Evolutionary conservation across 2,329 filamentous ascomycete genomes (phyloP).

Genomic region (Trichoderma sp.): DNA sequence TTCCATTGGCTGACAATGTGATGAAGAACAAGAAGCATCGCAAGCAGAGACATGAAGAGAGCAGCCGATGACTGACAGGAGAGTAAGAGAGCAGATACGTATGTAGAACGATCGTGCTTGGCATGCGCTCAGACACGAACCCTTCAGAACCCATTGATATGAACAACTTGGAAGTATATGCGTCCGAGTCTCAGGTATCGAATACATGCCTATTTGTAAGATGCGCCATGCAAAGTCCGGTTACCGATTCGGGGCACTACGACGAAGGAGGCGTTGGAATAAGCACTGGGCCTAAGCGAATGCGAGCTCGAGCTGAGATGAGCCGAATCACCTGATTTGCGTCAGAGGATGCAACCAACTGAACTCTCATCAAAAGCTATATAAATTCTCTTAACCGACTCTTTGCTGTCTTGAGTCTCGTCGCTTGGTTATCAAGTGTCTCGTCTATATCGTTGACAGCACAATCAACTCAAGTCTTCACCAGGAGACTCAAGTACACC

Average conservation of each 20-base stretch:
- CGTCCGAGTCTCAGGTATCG: background rate
- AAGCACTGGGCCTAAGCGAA: constrained; percentile 9
- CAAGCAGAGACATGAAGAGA: background rate
- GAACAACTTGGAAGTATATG: no score
- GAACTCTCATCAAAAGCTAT: background rate
- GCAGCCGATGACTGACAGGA: background rate
- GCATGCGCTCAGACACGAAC: background rate
- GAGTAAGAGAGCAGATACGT: no score
- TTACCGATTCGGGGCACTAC: background rate
- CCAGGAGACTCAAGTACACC: no score
- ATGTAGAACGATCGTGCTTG: background rate
- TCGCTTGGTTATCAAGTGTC: no score
- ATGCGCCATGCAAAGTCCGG: background rate
- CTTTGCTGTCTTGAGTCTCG: background rate
- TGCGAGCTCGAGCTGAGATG: background rate
- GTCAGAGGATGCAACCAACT: constrained; percentile 2
- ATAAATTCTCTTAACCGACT: constrained; percentile 13
- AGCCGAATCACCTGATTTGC: constrained; percentile 21
- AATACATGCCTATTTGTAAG: background rate
- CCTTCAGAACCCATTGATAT: background rate
- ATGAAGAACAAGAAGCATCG: background rate
- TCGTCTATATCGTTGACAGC: no score
- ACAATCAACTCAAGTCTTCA: no score
- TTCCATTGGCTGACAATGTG: background rate
- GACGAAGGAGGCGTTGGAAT: background rate